These are phyloP conservation scores for Starmera pachycereana DNA, from an alignment of 805 yeast species.

Conservation along the genomic window DNA sequence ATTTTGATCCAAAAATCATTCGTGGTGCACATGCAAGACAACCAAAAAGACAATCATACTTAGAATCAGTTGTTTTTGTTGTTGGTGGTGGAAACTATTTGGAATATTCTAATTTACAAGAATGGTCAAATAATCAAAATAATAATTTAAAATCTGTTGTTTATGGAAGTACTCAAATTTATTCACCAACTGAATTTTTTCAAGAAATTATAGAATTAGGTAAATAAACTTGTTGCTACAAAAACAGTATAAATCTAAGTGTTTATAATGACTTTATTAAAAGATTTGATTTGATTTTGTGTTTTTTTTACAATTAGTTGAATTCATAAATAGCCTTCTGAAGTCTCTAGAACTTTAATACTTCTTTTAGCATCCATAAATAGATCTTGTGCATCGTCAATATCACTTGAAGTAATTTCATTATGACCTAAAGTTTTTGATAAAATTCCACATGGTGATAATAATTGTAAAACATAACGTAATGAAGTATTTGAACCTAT, in stretches of 20 bases:
- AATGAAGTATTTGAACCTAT: slow-evolving; percentile 73
- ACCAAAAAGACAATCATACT: slow-evolving; percentile 74
- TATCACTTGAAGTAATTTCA: slow-evolving; percentile 58
- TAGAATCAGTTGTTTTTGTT: slow-evolving; percentile 79
- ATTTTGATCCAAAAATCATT: slow-evolving; percentile 76
- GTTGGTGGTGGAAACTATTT: slow-evolving; percentile 96
- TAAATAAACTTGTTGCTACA: neutral
- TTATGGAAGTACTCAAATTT: slow-evolving; percentile 79
- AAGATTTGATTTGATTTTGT: no score
- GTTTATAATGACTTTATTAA: neutral
- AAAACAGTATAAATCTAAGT: neutral
- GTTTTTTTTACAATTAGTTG: neutral
- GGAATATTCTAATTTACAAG: slow-evolving; percentile 90
- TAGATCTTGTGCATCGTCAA: slow-evolving; percentile 73
- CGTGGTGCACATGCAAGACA: slow-evolving; percentile 87
- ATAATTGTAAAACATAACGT: slow-evolving; percentile 84
- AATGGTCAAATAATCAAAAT: slow-evolving; percentile 52
- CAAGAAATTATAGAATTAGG: slow-evolving; percentile 54
- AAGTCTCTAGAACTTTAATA: slow-evolving; percentile 45
- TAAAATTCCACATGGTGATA: slow-evolving; percentile 84
- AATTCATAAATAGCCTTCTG: slow-evolving; percentile 22
- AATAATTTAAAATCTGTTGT: slow-evolving; percentile 43
- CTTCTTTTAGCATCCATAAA: slow-evolving; percentile 84
- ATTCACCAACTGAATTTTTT: slow-evolving; percentile 61
- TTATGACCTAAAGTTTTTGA: slow-evolving; percentile 63